phyloP scores from a whole-genome alignment of 192 early-diverging fungal genomes.

The Spizellomyces sp. region DNA sequence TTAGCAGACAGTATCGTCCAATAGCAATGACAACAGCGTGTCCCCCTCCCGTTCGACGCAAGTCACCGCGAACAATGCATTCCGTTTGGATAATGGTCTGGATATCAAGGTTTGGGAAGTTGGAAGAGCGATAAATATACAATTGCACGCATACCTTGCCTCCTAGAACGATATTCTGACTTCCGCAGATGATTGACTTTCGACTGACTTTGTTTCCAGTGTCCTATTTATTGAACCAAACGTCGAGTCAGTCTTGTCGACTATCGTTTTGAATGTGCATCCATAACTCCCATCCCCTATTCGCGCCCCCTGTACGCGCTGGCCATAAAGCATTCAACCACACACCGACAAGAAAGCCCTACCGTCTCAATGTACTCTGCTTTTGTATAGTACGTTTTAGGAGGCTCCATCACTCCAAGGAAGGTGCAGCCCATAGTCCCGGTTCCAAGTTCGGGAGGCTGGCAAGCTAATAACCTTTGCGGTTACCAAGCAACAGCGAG shows the following conservation, averaged over 20 bases:
- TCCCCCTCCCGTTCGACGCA: constrained; percentile 82
- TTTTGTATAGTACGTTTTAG: constrained; percentile 72
- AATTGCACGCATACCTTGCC: constrained; percentile 71
- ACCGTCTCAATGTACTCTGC: constrained; percentile 96
- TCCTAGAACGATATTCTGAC: constrained; percentile 94
- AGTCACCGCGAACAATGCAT: constrained; percentile 92
- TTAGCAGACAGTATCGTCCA: constrained; percentile 86
- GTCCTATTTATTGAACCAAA: constrained; percentile 53
- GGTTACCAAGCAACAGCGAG: too few relatives aligned
- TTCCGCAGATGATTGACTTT: constrained; percentile 90
- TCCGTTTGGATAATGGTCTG: constrained; percentile 91
- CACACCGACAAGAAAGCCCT: constrained; percentile 6
- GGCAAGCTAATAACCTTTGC: too few relatives aligned
- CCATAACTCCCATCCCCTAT: too few relatives aligned
- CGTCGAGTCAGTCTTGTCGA: not conserved
- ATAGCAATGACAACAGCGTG: constrained; percentile 89
- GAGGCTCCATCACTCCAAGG: constrained; percentile 64
- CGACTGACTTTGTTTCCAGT: constrained; percentile 96
- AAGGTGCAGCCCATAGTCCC: too few relatives aligned
- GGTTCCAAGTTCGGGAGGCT: too few relatives aligned
- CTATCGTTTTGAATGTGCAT: too few relatives aligned
- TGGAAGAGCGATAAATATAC: not conserved
- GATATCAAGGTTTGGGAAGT: not conserved
- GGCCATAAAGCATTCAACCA: not conserved
- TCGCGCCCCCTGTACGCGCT: too few relatives aligned